A percentile compares a stretch with the other conserved stretches of the same genome.
phyloP scores from a whole-genome alignment of 2,329 filamentous ascomycete genomes.

The Zymoseptoria ardabiliae region DNA sequence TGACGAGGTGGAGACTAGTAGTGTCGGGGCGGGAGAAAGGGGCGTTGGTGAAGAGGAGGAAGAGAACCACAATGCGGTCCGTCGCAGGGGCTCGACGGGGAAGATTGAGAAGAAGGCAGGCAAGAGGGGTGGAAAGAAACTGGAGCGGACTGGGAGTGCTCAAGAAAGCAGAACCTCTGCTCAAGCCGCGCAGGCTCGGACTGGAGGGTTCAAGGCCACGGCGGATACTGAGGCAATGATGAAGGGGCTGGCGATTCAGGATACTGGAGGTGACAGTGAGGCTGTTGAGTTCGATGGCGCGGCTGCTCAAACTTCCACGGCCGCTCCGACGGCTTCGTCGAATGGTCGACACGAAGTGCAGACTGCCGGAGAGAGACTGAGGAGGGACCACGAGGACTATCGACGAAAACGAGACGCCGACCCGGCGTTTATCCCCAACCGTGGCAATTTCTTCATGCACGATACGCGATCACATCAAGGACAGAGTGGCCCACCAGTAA shows the following conservation, averaged over 20 bases:
- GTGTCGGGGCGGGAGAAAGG: constrained; percentile 22
- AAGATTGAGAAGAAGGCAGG: background rate
- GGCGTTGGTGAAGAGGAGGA: constrained; percentile 13
- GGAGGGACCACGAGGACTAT: constrained; percentile 86
- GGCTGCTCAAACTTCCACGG: constrained; percentile 31
- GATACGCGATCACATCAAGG: constrained; percentile 56
- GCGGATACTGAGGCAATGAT: constrained; percentile 56
- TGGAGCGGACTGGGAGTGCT: background rate
- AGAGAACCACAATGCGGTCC: background rate
- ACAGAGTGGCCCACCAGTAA: constrained; percentile 12
- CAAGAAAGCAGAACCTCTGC: constrained; percentile 1
- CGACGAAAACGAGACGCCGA: constrained; percentile 80
- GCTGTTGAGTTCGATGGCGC: constrained; percentile 48
- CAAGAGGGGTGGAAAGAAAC: background rate
- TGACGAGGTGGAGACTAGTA: constrained; percentile 34
- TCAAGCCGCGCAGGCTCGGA: constrained; percentile 11
- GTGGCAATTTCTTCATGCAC: constrained; percentile 95
- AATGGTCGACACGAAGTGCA: constrained; percentile 36
- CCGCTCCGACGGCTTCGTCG: constrained; percentile 22
- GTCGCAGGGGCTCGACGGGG: background rate
- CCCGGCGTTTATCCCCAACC: constrained; percentile 86
- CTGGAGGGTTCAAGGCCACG: constrained; percentile 35
- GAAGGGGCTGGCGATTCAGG: constrained; percentile 48
- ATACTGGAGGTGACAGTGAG: constrained; percentile 28
- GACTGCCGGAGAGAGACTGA: constrained; percentile 60